Conservation (phyloP, 768 basidiomycete species). For the Phylloporus sp. region DNA sequence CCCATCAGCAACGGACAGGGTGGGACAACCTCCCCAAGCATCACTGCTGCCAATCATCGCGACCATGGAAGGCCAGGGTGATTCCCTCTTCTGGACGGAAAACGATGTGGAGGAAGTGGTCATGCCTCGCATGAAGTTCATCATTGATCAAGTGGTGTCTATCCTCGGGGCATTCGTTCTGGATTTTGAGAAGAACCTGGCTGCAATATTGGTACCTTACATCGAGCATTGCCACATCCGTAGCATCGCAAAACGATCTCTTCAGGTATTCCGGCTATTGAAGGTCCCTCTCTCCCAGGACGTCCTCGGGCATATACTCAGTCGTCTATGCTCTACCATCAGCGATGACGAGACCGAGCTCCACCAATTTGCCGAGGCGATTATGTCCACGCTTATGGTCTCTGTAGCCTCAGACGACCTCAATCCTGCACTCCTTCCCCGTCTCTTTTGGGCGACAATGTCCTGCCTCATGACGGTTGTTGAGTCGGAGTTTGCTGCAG, state of each 20-base stretch:
- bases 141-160: slow-evolving; percentile 63
- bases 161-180: slow-evolving; percentile 70
- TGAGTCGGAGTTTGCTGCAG: slow-evolving; percentile 73
- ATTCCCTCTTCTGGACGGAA: slow-evolving; percentile 65
- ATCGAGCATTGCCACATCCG: slow-evolving; percentile 86
- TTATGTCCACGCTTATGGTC: slow-evolving; percentile 70
- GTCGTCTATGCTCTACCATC: slow-evolving; percentile 80
- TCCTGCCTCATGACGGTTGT: slow-evolving; percentile 82
- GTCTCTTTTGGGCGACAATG: slow-evolving; percentile 82
- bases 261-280: slow-evolving; percentile 85
- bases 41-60: slow-evolving; percentile 49
- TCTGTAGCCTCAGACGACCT: slow-evolving; percentile 55
- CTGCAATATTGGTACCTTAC: slow-evolving; percentile 76
- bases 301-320: slow-evolving; percentile 76
- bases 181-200: slow-evolving; percentile 71
- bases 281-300: slow-evolving; percentile 65
- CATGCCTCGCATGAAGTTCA: slow-evolving; percentile 62
- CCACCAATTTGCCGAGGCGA: slow-evolving; percentile 79
- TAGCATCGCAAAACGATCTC: slow-evolving; percentile 79
- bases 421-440: slow-evolving; percentile 63
- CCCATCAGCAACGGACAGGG: slow-evolving; percentile 63
- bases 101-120: slow-evolving; percentile 55
- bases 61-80: slow-evolving; percentile 56
- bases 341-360: slow-evolving; percentile 73
- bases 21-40: slow-evolving; percentile 42